These are phyloP conservation scores for Elaeis oleifera DNA, from an alignment of 202 grass and related monocot genomes.

Conservation along the genomic window DNA sequence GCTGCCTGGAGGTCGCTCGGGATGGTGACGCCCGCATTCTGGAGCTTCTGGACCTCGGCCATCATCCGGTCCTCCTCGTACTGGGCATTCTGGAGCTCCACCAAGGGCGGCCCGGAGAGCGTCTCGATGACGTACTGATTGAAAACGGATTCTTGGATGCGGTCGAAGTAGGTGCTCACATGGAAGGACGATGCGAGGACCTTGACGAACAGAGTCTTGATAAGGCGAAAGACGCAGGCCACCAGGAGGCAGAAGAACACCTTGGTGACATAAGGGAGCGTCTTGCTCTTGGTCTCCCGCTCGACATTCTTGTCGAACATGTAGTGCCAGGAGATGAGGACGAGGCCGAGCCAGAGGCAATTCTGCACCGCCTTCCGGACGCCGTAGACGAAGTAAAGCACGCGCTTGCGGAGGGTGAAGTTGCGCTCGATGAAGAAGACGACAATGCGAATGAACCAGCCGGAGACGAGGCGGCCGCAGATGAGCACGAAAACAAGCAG, in stretches of 20 bases:
- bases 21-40: slow-evolving; percentile 52
- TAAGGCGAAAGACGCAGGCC: slow-evolving; percentile 56
- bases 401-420: slow-evolving; percentile 70
- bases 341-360: slow-evolving; percentile 73
- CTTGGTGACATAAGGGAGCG: slow-evolving; percentile 68
- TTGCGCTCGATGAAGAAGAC: slow-evolving; percentile 76
- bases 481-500: slow-evolving; percentile 69
- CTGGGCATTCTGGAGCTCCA: background rate
- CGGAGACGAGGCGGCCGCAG: slow-evolving; percentile 75
- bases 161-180: slow-evolving; percentile 83
- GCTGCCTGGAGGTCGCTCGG: slow-evolving; percentile 41
- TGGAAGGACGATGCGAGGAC: slow-evolving; percentile 77
- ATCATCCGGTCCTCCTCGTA: slow-evolving; percentile 50
- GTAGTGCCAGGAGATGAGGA: slow-evolving; percentile 69
- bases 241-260: slow-evolving; percentile 61
- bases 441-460: slow-evolving; percentile 54
- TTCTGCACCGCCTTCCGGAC: slow-evolving; percentile 72
- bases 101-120: slow-evolving; percentile 51
- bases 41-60: slow-evolving; percentile 64
- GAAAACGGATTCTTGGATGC: slow-evolving; percentile 82
- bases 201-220: slow-evolving; percentile 80
- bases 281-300: slow-evolving; percentile 28
- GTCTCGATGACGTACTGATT: slow-evolving; percentile 83
- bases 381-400: slow-evolving; percentile 94
- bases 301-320: slow-evolving; percentile 48